These are phyloP conservation scores for Amaranthus tricolor DNA, from an alignment of 179 eudicot genomes.

Conservation along the genomic window DNA sequence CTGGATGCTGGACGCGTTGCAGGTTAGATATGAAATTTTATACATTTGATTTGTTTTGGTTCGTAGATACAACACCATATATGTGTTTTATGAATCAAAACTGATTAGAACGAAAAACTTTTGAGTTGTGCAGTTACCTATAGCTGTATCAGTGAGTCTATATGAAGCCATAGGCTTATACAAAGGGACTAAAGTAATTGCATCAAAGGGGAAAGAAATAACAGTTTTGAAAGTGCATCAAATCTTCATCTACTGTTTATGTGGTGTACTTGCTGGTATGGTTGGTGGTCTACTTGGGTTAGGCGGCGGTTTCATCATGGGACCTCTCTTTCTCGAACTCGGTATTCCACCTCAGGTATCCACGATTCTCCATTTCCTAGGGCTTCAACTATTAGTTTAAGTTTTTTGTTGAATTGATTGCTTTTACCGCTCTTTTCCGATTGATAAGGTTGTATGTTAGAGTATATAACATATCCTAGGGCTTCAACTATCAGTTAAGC, in stretches of 20 bases:
- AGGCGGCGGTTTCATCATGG: constrained; percentile 77
- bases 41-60: no score
- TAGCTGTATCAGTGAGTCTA: constrained; percentile 54
- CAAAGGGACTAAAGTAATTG: constrained; percentile 57
- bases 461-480: no score
- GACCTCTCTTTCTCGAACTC: constrained; percentile 68
- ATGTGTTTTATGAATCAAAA: not conserved
- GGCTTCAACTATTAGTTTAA: not conserved
- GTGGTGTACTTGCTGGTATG: constrained; percentile 62
- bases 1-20: constrained; percentile 34
- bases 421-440: no score
- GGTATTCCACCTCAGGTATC: constrained; percentile 83
- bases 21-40: constrained; percentile 18
- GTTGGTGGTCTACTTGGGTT: constrained; percentile 79
- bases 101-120: not conserved
- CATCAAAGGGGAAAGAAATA: constrained; percentile 59
- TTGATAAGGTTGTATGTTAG: no score
- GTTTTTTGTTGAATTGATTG: no score
- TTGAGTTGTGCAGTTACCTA: constrained; percentile 50
- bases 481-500: no score
- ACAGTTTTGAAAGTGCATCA: constrained; percentile 48
- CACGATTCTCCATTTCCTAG: not conserved
- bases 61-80: no score
- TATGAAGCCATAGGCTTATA: constrained; percentile 64
- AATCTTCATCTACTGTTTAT: constrained; percentile 50